Conservation (phyloP, 2,329 filamentous ascomycete species). For the Emericellopsis cladophorae region DNA sequence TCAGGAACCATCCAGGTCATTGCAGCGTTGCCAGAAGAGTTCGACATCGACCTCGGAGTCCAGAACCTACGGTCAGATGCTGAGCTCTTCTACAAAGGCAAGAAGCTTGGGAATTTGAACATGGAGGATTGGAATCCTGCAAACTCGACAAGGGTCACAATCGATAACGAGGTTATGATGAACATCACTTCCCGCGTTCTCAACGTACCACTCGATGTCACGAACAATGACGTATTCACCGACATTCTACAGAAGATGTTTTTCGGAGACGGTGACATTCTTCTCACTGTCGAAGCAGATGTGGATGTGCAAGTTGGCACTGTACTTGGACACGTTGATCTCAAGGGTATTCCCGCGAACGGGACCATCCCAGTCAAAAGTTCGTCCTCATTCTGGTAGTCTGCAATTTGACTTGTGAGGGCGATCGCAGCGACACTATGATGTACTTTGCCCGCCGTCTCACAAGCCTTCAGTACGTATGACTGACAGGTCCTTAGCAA, state of each 20-base stretch:
- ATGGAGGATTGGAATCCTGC: slow-evolving; percentile 73
- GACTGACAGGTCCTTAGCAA: slow-evolving; percentile 35
- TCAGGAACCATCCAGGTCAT: slow-evolving; percentile 74
- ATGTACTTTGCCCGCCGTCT: slow-evolving; percentile 17
- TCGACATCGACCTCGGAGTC: slow-evolving; percentile 77
- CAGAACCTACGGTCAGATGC: slow-evolving; percentile 63
- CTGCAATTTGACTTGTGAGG: slow-evolving; percentile 12
- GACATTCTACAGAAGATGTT: slow-evolving; percentile 71
- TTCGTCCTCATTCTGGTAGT: slow-evolving; percentile 54
- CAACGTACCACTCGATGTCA: slow-evolving; percentile 71
- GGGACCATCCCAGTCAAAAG: slow-evolving; percentile 85
- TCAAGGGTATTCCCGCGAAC: slow-evolving; percentile 76
- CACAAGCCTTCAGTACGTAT: slow-evolving; percentile 6
- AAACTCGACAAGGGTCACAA: slow-evolving; percentile 56
- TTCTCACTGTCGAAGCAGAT: slow-evolving; percentile 61
- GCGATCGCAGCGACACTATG: slow-evolving; percentile 8
- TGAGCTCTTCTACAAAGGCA: slow-evolving; percentile 65
- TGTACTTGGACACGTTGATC: slow-evolving; percentile 64
- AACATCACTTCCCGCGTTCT: slow-evolving; percentile 65
- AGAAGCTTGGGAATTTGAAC: slow-evolving; percentile 71
- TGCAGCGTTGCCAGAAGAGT: slow-evolving; percentile 67
- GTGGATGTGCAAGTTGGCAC: slow-evolving; percentile 79
- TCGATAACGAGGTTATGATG: slow-evolving; percentile 46
- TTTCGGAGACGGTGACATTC: slow-evolving; percentile 58
- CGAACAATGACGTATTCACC: slow-evolving; percentile 65